Base-by-base conservation (phyloP, 2,329 filamentous ascomycete species). In the Alternaria conjuncta region DNA sequence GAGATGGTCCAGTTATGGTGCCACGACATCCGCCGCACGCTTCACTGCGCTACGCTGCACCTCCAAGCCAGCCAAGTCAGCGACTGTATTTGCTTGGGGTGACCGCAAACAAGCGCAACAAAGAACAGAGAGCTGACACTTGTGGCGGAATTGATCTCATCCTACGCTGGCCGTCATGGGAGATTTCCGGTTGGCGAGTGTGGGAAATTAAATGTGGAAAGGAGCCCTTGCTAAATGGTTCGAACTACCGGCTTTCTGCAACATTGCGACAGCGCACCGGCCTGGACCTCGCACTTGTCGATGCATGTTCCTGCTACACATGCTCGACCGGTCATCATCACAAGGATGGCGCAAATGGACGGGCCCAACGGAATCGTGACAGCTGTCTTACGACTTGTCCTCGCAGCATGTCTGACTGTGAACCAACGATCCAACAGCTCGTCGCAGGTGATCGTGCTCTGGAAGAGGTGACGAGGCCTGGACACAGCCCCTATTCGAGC, bases 131-230 rank as follows among this genome's bases (percentile, higher is more conserved):
- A 55, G 23, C 45, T 69, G 58, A 66, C 65, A 70, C 67, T 61
- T 65, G 70, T 65, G 67, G 60, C 54, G 64, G 55, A 68, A 65
- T 74, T 71, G 70, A 70, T 63, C 55, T 73, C 71, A 72, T 71
- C 56, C 69, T 67, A 66, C 62, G 55, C 55, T 56, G 57, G 61
- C 60, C 54, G 60, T 59, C 60, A 45, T 45, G 65, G 61, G 56
- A 57, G 62, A 55, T 54, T 63, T 70, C 59, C 58, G 63, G 69
- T 72, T 74, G 74, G 71, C 57, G 64, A 59, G 43, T 30, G 46
- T 13, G 63, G 71, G 73, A 77, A 71, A 77, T 77, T 73, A 71
- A 64, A 66, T 70, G 71, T 75, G 73, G 74, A 62, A 61, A 64
- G 30, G 57, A 60, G 60, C 49, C 26, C 41, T 30, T 59, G 55